Evolutionary conservation across 345 rosid genomes (phyloP), one percentile per base, ranked within the genome.

Genomic region (Theobroma cacao): DNA sequence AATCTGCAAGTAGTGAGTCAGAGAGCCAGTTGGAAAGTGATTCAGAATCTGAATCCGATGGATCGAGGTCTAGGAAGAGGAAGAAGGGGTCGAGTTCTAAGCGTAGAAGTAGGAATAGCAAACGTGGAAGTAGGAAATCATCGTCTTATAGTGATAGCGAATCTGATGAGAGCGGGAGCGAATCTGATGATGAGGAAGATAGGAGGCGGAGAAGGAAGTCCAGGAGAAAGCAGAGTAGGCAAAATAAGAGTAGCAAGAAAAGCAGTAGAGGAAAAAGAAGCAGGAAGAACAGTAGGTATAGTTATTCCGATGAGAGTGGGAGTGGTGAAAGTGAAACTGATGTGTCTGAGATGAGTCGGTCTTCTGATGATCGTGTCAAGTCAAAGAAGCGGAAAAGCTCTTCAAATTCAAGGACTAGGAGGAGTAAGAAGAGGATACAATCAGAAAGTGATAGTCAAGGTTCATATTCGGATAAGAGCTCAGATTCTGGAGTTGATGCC

Each of bases 91-190:
- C 68, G 31, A 77, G 77, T 69, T 86, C 86, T 28, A 87, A 78
- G 71, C 80, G 71, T 12, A 80, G 78, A 80, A 62, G 80, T 22
- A 84, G 76, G 69, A 85, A 52, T 77, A 71, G 61, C 30, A 87
- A 78, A 64, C 81, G 77, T 2, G 70, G 82, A 79, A 62, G 81
- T 22, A 82, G 75, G 56, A 85, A 58, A 70, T 68, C 75, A 53
- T 76, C 71, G 22, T 80, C 84, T 2, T 75, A 79, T 53, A 78
- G 78, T 28, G 88, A 73, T 43, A 87, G 84, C 48, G 92, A 85
- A 59, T 82, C 90, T 14, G 90, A 79, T 71, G 91, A 55, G 72
- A 86, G 85, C 41, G 91, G 82, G 60, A 85, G 86, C 53, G 85
- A 84, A 33, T 84, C 89, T 0, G 92, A 82, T 28, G 87, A 78